Base-by-base conservation (phyloP, 495 filamentous ascomycete genomes). In the Paragyromitra xinjiangensis region DNA sequence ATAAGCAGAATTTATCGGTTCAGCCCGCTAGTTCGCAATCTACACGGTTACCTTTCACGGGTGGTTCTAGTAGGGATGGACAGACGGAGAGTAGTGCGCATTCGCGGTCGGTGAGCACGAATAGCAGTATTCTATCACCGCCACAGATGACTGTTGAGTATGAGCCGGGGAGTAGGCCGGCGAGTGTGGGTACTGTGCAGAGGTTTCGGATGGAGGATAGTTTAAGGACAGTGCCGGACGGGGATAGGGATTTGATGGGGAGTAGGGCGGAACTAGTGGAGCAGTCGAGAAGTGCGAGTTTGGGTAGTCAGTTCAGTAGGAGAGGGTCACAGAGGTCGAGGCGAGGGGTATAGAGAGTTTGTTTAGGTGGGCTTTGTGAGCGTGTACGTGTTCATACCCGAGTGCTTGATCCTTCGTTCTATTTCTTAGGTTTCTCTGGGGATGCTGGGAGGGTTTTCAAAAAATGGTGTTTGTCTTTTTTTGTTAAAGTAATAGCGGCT, bases 161-260 rank as follows among this genome's bases (percentile, higher is more conserved):
- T 26, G 81, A 77, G 26, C 59, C 79, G 16, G 62, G 70, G 5
- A 76, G 64, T 22, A 78, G 81, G n/a, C 78, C 81, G 11, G 81
- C 81, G 16, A 80, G 77, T 9, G 71, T 83, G 22, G 81, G 81
- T 0, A 73, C 66, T 0, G 81, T 83, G 16, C 73, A 79, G 7
- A 68, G 79, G 55, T 80, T 78, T 34, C 75, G 79, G 9, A 81
- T 81, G 73, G 78, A 81, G 42, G 79, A 81, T 22, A 81, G 78
- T 50, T 59, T 81, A 6, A 71, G 64, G 26, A 80, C 62, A 6
- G 74, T 77, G n/a, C 67, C 68, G 29, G 53, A 53, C 29, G 69
- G 62, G 2, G 72, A 77, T 48, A 26, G 78, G 16, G 78, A 81
- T n/a, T 59, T 69, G 55, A 26, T 73, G 78, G 79, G 78, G 24